Base-by-base conservation (phyloP, 257 asterid genomes). In the Eustoma russellianum region DNA sequence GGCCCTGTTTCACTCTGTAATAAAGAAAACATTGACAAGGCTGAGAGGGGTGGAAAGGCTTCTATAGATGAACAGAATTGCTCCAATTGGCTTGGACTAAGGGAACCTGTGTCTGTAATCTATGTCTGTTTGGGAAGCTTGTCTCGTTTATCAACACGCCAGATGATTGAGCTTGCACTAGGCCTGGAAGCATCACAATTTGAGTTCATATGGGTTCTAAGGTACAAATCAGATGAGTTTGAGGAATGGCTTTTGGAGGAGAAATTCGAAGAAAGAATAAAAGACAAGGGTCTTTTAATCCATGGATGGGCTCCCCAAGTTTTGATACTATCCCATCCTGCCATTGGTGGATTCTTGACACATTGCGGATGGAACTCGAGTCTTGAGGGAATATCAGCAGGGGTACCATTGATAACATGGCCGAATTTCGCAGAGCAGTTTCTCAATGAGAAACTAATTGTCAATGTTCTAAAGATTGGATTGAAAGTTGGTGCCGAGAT, bases 281-380 rank as follows among this genome's bases (percentile, higher is more conserved):
- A 61, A 7, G 48, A 41, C 12, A 68, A 73, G 33, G 81, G 79
- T 1, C 53, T 73, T 44, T 3, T 80, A 60, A 63, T 80, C 33
- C 71, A 60, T 4, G 85, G 79, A 0, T 75, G 85, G 85, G 82
- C 86, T 0, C 86, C 82, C 0, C 86, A 75, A 53, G 71, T 78
- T 55, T 62, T 66, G 0, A 64, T 78, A 30, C 79, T 78, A 5
- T 66, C 81, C 5, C 86, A 79, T 48, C 66, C 64, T 0, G 68
- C 86, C 0, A 57, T 72, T 3, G 82, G 82, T 17, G 77, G 76
- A 5, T 79, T 79, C 60, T 5, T 79, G 44, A 82, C 86, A 6
- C 91, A 82, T 14, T 78, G 86, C 17, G 85, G 83, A 13, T 78
- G 90, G 89, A 77, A 77, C 55, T 81, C 89, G 40, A 60, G 72